Conservation (phyloP, 225 moss, liverwort and hornwort species). For the Marchantia polymorpha region DNA sequence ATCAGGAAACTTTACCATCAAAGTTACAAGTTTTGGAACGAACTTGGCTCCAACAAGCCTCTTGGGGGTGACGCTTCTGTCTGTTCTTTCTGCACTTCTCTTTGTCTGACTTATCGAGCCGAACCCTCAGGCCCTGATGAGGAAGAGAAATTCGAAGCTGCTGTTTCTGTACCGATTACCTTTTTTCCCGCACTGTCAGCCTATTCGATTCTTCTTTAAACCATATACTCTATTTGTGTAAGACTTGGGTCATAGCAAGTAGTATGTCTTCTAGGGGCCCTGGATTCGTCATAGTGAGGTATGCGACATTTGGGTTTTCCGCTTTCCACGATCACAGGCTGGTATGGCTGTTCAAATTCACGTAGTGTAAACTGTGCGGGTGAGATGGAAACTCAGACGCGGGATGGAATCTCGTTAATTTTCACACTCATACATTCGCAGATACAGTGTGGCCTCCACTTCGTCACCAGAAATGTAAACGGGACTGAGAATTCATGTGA, state of each 20-base stretch:
- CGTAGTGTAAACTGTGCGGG: background rate
- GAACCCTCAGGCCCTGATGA: background rate
- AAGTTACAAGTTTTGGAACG: constrained; percentile 1
- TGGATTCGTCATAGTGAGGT: background rate
- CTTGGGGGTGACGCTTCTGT: background rate
- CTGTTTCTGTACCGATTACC: background rate
- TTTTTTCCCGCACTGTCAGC: background rate
- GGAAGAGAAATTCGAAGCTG: background rate
- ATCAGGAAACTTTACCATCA: constrained; percentile 17
- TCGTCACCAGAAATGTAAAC: background rate
- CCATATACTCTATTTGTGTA: background rate
- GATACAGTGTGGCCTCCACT: background rate
- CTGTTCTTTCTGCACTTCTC: background rate
- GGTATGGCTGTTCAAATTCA: background rate
- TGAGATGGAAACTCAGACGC: background rate
- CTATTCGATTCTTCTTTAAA: background rate
- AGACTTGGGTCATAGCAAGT: background rate
- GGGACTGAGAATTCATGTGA: background rate
- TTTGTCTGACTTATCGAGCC: background rate
- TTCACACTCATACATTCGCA: background rate
- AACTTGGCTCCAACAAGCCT: background rate
- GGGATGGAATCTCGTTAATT: background rate
- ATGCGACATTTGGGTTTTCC: constrained; percentile 5
- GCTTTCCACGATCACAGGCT: background rate
- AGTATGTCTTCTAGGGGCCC: background rate